Conservation (phyloP, 208 protist species). For the Trichomonas gallinae region DNA sequence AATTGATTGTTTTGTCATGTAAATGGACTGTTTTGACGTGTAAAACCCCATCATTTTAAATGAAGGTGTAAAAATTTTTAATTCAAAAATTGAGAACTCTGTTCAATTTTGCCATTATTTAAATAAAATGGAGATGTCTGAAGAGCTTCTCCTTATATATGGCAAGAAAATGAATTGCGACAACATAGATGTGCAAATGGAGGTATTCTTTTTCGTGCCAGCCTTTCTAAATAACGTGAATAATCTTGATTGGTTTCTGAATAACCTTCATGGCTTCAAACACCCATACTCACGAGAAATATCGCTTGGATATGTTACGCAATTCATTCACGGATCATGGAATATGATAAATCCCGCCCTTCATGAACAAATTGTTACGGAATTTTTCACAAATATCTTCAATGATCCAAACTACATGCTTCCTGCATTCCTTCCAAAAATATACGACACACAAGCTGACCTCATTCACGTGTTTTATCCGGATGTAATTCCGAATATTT, state of each 20-base stretch:
- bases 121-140: neutral
- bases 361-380: neutral
- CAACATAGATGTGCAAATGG: neutral
- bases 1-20: no score
- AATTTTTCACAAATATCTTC: neutral
- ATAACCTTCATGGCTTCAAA: neutral
- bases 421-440: neutral
- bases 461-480: neutral
- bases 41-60: no score
- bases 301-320: neutral
- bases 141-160: neutral
- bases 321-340: neutral
- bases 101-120: no score
- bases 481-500: neutral
- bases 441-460: neutral
- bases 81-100: no score
- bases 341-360: neutral
- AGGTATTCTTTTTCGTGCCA: neutral
- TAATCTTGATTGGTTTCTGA: neutral
- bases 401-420: neutral
- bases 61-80: no score
- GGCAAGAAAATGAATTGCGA: neutral
- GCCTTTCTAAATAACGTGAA: neutral
- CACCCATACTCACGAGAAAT: neutral
- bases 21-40: no score